Base-by-base conservation (phyloP, 2,329 filamentous ascomycete species). In the Periconia sp. region DNA sequence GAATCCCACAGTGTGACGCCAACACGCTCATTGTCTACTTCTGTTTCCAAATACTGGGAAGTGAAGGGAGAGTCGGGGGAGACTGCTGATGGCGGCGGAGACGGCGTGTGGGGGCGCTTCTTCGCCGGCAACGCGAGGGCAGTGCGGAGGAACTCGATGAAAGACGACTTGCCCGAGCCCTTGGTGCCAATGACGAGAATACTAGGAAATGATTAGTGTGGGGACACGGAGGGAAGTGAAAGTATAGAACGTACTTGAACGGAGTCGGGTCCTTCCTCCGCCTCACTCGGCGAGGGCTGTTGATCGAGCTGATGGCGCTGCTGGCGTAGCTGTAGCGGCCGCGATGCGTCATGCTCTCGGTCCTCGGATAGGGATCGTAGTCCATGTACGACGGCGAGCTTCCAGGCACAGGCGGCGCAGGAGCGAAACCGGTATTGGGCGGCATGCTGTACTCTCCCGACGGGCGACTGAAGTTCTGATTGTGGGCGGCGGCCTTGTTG, bases 1-100 rank as follows among this genome's bases (percentile, higher is more conserved):
- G 94, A 97, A 68, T 99, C 94, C 94, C 94, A 99, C 22, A 99
- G 75, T 0, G 94, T 99, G 54, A 99, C 75, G 7, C 94, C 94
- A 34, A 99, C 82, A 37, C 92, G 85, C 73, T 99, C 92, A 46
- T 84, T 85, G 52, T 97, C 92, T 45, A 97, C 89, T 68, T 97
- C 92, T 2, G 92, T 94, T 74, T 99, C 94, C 46, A 97, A 78
- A 61, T 92, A 97, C 66, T 94, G 86, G 11, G 89, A 89, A 34
- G 87, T 86, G 70, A 96, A 97, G 61, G 73, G 76, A 54, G 69
- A 80, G 45, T 71, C 66, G 29, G 63, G 26, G 71, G 71, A 36
- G 74, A 77, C 13, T 76, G 74, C 37, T 74, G 77, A 69, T 34
- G 73, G 68, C 31, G 74, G 70, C n/a, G 58, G 68, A 37, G 63